phyloP scores from a whole-genome alignment of 129 eudicot genomes.

The Flaveria robusta region DNA sequence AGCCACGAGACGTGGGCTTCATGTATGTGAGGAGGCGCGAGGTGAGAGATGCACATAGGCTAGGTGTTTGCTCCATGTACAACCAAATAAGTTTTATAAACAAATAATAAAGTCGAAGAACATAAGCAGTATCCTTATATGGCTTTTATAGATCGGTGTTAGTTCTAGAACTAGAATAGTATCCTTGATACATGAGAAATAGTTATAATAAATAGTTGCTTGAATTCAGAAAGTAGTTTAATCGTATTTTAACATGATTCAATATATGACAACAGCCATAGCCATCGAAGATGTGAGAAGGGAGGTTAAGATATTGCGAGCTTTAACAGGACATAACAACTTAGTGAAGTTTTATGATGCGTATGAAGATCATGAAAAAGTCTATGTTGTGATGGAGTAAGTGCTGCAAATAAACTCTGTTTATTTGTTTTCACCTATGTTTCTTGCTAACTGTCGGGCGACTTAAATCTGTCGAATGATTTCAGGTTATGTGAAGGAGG shows the following conservation, averaged over 20 bases:
- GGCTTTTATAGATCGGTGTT: too few species aligned
- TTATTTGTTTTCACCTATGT: background rate
- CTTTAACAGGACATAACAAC: conserved; percentile 80
- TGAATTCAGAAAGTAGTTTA: background rate
- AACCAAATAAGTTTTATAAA: too few species aligned
- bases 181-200: background rate
- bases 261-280: conserved; percentile 90
- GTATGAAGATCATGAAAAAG: conserved; percentile 78
- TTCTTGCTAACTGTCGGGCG: background rate
- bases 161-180: too few species aligned
- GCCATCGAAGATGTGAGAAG: conserved; percentile 95
- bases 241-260: conserved; percentile 13
- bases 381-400: conserved; percentile 96
- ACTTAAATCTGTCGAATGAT: conserved; percentile 13
- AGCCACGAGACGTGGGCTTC: too few species aligned
- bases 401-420: conserved; percentile 12
- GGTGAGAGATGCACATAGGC: too few species aligned
- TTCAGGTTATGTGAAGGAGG: conserved; percentile 94
- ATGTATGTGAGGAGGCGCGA: too few species aligned
- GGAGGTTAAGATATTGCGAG: conserved; percentile 86
- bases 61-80: too few species aligned
- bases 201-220: background rate
- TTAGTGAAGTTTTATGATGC: conserved; percentile 85
- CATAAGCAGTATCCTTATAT: too few species aligned
- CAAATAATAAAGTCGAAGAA: too few species aligned